These are phyloP conservation scores for Thelonectria discophora DNA, from an alignment of 2,329 filamentous ascomycete genomes.

Conservation along the genomic window DNA sequence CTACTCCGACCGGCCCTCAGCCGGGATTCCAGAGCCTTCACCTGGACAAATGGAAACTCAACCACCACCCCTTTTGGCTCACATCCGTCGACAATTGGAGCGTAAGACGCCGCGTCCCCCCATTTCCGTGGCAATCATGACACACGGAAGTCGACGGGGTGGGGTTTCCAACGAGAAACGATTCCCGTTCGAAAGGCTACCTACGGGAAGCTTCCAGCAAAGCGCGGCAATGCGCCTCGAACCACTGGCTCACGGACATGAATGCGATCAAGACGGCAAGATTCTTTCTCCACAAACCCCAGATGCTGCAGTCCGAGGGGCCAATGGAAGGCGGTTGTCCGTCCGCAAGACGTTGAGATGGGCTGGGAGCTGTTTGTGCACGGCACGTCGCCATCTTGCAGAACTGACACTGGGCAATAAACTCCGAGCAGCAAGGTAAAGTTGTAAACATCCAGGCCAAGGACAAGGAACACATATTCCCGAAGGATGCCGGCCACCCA, in stretches of 20 bases:
- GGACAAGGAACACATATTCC: slow-evolving; percentile 30
- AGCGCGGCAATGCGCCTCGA: slow-evolving; percentile 7
- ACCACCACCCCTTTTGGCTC: neutral
- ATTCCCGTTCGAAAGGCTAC: neutral
- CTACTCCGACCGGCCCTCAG: slow-evolving; percentile 23
- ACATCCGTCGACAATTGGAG: slow-evolving; percentile 20
- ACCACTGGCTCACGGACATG: slow-evolving; percentile 21
- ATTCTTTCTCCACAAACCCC: slow-evolving; percentile 24
- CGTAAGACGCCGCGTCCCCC: neutral
- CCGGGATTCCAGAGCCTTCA: slow-evolving; percentile 5
- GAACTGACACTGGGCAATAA: neutral
- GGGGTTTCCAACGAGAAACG: slow-evolving; percentile 6
- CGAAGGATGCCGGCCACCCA: slow-evolving; percentile 32
- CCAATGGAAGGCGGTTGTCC: slow-evolving; percentile 4
- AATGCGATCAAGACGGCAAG: slow-evolving; percentile 18
- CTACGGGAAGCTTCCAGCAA: slow-evolving; percentile 14
- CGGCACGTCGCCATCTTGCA: slow-evolving; percentile 7
- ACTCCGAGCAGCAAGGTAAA: slow-evolving; percentile 1
- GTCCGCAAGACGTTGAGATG: neutral
- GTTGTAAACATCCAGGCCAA: too few species aligned
- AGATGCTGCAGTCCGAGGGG: slow-evolving; percentile 7
- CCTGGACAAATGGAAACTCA: slow-evolving; percentile 18
- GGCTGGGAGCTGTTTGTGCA: slow-evolving; percentile 4
- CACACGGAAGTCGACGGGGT: slow-evolving; percentile 14
- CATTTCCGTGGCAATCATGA: slow-evolving; percentile 22